phyloP scores from a whole-genome alignment of 139 green algal genomes.

The Pleodorina starrii region DNA sequence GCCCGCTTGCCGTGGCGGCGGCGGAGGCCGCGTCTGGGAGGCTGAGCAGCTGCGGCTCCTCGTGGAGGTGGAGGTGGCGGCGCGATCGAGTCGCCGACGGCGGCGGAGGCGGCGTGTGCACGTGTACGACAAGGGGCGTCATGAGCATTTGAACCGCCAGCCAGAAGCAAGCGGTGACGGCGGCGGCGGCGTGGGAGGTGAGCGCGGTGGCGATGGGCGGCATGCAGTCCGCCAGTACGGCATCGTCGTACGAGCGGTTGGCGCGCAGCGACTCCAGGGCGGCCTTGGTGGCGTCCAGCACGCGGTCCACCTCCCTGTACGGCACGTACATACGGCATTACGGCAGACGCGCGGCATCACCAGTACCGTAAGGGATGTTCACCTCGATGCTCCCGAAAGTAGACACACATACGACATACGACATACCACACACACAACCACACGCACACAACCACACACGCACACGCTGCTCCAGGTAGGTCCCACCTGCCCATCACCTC shows the following conservation, averaged over 20 bases:
- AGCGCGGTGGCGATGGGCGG: slow-evolving; percentile 25
- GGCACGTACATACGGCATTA: too few relatives aligned
- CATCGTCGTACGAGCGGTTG: slow-evolving; percentile 28
- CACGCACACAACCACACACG: too few relatives aligned
- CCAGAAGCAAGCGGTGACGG: slow-evolving; percentile 35
- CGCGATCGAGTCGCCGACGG: too few relatives aligned
- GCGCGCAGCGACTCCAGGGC: slow-evolving; percentile 27
- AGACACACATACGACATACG: too few relatives aligned
- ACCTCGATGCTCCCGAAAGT: too few relatives aligned
- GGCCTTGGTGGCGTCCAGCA: slow-evolving; percentile 34
- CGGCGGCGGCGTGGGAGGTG: slow-evolving; percentile 35
- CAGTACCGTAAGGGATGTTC: too few relatives aligned
- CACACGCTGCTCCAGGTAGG: too few relatives aligned
- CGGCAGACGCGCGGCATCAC: too few relatives aligned
- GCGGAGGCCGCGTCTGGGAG: neutral
- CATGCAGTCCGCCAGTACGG: slow-evolving; percentile 5
- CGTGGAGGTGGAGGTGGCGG: too few relatives aligned
- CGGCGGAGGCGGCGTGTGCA: neutral
- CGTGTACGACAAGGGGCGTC: slow-evolving; percentile 22
- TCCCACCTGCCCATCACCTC: slow-evolving; percentile 47
- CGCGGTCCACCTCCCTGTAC: slow-evolving; percentile 38
- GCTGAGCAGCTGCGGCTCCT: too few relatives aligned
- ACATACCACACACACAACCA: too few relatives aligned
- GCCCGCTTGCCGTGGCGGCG: too few relatives aligned
- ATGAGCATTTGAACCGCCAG: slow-evolving; percentile 30